phyloP scores from a whole-genome alignment of 2,329 filamentous ascomycete species.

The Akanthomyces lecanii region DNA sequence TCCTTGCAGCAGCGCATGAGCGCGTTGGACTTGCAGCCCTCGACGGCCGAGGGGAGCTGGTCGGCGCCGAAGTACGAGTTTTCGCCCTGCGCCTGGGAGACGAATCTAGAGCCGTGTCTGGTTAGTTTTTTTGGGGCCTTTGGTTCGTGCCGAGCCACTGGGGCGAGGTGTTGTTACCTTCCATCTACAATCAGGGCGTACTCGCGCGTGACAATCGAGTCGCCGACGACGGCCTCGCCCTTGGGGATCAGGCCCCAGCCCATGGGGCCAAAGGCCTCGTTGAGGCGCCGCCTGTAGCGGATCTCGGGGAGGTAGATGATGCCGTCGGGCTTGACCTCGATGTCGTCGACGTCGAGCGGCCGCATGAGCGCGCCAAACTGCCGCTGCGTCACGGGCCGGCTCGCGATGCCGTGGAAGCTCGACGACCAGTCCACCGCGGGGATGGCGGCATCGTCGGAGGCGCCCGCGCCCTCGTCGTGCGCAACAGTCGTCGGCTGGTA shows the following conservation, averaged over 20 bases:
- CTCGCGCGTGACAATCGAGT: conserved; percentile 77
- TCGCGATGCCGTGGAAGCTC: conserved; percentile 76
- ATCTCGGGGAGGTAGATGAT: conserved; percentile 97
- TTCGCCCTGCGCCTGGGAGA: conserved; percentile 89
- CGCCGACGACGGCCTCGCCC: conserved; percentile 79
- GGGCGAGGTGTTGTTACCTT: conserved; percentile 52
- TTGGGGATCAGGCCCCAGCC: conserved; percentile 92
- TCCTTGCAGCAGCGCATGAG: conserved; percentile 99
- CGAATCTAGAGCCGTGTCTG: conserved; percentile 55
- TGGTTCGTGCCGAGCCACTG: not conserved
- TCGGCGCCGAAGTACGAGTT: conserved; percentile 90
- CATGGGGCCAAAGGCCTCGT: conserved; percentile 87
- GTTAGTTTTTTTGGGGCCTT: not conserved
- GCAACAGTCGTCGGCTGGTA: conserved; percentile 8
- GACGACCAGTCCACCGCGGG: conserved; percentile 67
- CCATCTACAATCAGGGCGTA: conserved; percentile 88
- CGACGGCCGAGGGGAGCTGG: conserved; percentile 86
- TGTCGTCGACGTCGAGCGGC: conserved; percentile 65
- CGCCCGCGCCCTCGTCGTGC: not conserved
- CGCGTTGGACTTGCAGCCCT: conserved; percentile 96
- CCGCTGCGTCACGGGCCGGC: conserved; percentile 65
- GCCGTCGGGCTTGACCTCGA: conserved; percentile 97
- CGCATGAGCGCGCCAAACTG: conserved; percentile 64
- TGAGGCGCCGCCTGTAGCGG: conserved; percentile 90
- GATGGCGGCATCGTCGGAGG: not conserved